These are phyloP conservation scores for Tripterygium wilfordii DNA, from an alignment of 177 flowering plant genomes.

Conservation along the genomic window DNA sequence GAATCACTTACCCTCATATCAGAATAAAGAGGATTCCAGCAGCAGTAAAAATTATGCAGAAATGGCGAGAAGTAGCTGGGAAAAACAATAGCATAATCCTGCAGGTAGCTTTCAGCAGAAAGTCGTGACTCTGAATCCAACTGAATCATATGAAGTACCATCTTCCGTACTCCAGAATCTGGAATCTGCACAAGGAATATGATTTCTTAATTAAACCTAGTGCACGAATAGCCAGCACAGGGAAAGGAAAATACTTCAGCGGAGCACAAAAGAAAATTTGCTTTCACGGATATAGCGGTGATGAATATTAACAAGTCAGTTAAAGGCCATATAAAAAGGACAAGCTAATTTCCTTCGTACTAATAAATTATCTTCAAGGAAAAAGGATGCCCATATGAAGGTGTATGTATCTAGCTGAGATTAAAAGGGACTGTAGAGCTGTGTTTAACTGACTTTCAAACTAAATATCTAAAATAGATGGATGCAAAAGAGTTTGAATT, in stretches of 20 bases:
- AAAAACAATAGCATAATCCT: constrained; percentile 67
- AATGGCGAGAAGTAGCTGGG: constrained; percentile 91
- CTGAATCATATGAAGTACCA: constrained; percentile 99
- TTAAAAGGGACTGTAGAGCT: too few relatives aligned
- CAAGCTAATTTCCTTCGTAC: too few relatives aligned
- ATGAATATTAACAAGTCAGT: too few relatives aligned
- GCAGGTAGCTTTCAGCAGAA: constrained; percentile 88
- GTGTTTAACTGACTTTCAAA: too few relatives aligned
- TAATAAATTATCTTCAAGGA: too few relatives aligned
- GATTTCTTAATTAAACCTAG: too few relatives aligned
- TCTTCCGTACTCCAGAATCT: constrained; percentile 85
- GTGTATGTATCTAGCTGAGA: too few relatives aligned
- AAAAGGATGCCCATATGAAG: too few relatives aligned
- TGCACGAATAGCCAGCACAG: background rate
- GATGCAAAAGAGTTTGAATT: background rate
- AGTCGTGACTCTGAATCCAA: constrained; percentile 80
- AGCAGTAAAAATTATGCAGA: constrained; percentile 87
- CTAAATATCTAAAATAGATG: background rate
- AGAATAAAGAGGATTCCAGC: constrained; percentile 84
- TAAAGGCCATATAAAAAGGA: too few relatives aligned
- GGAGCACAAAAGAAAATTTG: too few relatives aligned
- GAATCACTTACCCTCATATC: constrained; percentile 73
- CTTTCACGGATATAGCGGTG: too few relatives aligned
- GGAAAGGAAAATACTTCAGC: background rate
- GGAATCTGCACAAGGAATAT: constrained; percentile 57